A percentile compares a stretch with the other conserved stretches of the same genome.
Conservation (phyloP, 345 rosid species). For the Pistacia atlantica region DNA sequence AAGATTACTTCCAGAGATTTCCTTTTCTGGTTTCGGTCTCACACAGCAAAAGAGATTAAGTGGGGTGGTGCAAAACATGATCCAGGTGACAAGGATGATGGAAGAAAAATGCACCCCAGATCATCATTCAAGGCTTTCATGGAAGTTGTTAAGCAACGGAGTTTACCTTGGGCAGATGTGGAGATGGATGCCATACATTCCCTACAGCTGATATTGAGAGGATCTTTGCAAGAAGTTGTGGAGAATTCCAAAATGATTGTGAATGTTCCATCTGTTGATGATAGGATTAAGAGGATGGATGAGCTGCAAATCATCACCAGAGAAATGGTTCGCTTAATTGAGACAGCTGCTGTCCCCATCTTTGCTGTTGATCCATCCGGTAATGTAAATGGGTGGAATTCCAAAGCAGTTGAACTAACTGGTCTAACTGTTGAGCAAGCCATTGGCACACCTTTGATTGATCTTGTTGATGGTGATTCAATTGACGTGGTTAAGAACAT, state of each 20-base stretch:
- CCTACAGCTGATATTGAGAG: slow-evolving; percentile 76
- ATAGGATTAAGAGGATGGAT: slow-evolving; percentile 57
- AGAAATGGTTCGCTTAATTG: slow-evolving; percentile 87
- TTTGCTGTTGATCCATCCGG: slow-evolving; percentile 76
- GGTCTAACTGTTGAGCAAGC: slow-evolving; percentile 75
- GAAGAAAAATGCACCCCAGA: slow-evolving; percentile 82
- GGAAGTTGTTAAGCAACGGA: slow-evolving; percentile 71
- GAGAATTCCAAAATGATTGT: slow-evolving; percentile 52
- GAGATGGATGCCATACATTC: slow-evolving; percentile 93
- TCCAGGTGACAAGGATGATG: slow-evolving; percentile 64
- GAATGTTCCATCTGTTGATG: slow-evolving; percentile 47
- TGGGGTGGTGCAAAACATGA: slow-evolving; percentile 94
- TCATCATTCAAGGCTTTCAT: slow-evolving; percentile 87
- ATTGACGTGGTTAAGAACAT: slow-evolving; percentile 40
- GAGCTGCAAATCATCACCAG: slow-evolving; percentile 55
- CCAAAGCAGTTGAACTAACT: slow-evolving; percentile 74
- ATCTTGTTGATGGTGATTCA: slow-evolving; percentile 57
- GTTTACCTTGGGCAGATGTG: slow-evolving; percentile 78
- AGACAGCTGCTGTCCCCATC: slow-evolving; percentile 87
- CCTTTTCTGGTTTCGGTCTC: slow-evolving; percentile 87
- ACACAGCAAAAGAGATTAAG: slow-evolving; percentile 73
- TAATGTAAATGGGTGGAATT: slow-evolving; percentile 77
- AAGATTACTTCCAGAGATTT: slow-evolving; percentile 64
- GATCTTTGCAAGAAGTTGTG: slow-evolving; percentile 53
- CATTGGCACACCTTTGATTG: slow-evolving; percentile 59